Evolutionary conservation across 1,284 basidiomycete species (phyloP), one percentile per base, ranked within the genome.

Genomic region (Sanguinoderma infundibulare): DNA sequence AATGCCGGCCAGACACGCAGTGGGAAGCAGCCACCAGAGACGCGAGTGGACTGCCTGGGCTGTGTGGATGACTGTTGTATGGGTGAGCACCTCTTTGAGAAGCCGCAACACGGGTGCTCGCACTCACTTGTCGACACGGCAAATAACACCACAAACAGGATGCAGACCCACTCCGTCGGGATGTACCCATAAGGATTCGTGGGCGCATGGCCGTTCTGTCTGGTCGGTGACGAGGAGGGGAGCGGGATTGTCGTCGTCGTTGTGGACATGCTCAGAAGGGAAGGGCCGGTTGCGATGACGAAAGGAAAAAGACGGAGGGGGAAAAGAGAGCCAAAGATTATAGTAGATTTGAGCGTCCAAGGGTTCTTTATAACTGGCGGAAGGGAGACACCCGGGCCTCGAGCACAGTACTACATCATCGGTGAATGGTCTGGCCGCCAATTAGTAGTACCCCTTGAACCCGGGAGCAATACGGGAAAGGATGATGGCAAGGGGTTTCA

Each of bases 21-120:
- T 79, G 5, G 74, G 73, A 1, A 79, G 35, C 17, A 80, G 59
- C 70, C 72, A 80, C 76, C 78, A 79, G 24, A 76, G 44, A 10
- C 73, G 72, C 28, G 63, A 75, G 22, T 67, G 66, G 35, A 74
- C 20, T 7, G 73, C 69, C 55, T 78, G 70, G 20, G 58, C 64
- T 6, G 72, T 34, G 58, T 79, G 78, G 2, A 73, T 30, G 32
- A 73, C 77, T 80, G 49, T n/a, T 10, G 20, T 12, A 20, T 22
- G 12, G 12, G n/a, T 50, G 5, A 50, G 32, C 10, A 22, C 49
- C 35, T 14, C 17, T 14, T 12, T 8, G 3, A n/a, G 20, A 53
- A 46, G 44, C 35, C 10, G 15, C 14, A 3, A 17, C 7, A n/a
- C 24, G 46, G n/a, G 24, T 22, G 14, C 36, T 3, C 6, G 17